Evolutionary conservation across 176 grass and related monocot genomes (phyloP).

Genomic region (Zoysia japonica): DNA sequence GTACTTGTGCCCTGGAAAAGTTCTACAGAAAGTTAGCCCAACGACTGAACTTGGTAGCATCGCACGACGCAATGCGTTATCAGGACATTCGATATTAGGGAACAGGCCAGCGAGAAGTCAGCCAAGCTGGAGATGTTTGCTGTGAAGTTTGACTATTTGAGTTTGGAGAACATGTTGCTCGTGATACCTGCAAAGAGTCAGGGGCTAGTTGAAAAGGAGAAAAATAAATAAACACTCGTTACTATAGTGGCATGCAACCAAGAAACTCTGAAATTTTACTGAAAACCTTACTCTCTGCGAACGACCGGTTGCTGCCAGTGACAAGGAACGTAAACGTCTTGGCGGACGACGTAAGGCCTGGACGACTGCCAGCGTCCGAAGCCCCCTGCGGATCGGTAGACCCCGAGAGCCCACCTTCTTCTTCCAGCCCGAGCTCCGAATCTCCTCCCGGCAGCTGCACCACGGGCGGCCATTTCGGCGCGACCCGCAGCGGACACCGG

Average conservation of each 20-base stretch:
- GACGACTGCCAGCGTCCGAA: background rate
- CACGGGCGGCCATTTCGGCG: constrained; percentile 39
- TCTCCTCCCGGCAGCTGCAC: too few species aligned
- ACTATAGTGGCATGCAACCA: too few species aligned
- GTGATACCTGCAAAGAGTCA: constrained; percentile 32
- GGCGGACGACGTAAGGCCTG: background rate
- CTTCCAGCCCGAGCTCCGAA: too few species aligned
- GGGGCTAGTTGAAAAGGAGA: background rate
- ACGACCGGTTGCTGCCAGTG: constrained; percentile 28
- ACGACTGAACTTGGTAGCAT: too few species aligned
- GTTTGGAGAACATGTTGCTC: constrained; percentile 26
- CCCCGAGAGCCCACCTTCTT: too few species aligned
- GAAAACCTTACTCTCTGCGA: constrained; percentile 8
- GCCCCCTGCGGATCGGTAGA: background rate
- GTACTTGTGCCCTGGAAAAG: too few species aligned
- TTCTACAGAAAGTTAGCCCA: too few species aligned
- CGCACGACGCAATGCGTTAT: too few species aligned
- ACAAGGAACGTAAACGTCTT: constrained; percentile 24
- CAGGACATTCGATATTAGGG: too few species aligned
- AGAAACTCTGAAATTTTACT: background rate
- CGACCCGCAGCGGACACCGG: background rate
- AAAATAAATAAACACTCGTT: too few species aligned
- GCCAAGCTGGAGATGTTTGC: constrained; percentile 24
- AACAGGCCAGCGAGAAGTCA: constrained; percentile 44
- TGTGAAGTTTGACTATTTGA: background rate